Conservation (phyloP, 2,329 filamentous ascomycete species). For the Aspergillus tanneri region DNA sequence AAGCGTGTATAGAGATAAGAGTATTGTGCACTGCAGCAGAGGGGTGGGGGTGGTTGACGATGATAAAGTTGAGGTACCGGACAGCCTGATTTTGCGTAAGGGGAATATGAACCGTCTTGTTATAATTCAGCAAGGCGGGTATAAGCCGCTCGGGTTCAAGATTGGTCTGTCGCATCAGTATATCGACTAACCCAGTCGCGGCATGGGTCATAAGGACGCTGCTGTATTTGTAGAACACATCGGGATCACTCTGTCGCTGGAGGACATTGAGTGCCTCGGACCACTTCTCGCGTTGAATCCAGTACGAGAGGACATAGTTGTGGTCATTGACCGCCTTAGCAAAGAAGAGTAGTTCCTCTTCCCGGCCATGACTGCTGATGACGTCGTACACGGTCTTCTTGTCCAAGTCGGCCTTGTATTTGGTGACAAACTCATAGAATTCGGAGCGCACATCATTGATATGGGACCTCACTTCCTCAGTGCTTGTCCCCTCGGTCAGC, state of each 20-base stretch:
- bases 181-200: conserved; percentile 83
- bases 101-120: conserved; percentile 66
- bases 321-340: conserved; percentile 87
- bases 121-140: conserved; percentile 90
- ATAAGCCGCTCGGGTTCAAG: conserved; percentile 85
- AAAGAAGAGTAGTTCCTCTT: conserved; percentile 88
- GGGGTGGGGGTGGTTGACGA: conserved; percentile 76
- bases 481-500: conserved; percentile 68
- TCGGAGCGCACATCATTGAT: conserved; percentile 70
- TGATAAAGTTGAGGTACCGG: conserved; percentile 88
- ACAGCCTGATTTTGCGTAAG: conserved; percentile 83
- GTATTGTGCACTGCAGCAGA: conserved; percentile 93
- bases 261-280: conserved; percentile 79
- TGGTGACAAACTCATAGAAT: conserved; percentile 82
- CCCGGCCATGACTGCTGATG: conserved; percentile 90
- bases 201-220: conserved; percentile 93
- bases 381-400: conserved; percentile 92
- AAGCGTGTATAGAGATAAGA: conserved; percentile 91
- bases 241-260: conserved; percentile 87
- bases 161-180: conserved; percentile 86
- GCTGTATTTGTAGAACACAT: conserved; percentile 95
- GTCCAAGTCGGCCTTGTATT: conserved; percentile 84
- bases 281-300: conserved; percentile 96
- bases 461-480: conserved; percentile 65
- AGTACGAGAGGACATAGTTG: conserved; percentile 93